Percentiles rank a stretch among this genome's conserved stretches.
These are phyloP conservation scores for Phoma sp. DNA, from an alignment of 2,329 filamentous ascomycete species.

Conservation along the genomic window DNA sequence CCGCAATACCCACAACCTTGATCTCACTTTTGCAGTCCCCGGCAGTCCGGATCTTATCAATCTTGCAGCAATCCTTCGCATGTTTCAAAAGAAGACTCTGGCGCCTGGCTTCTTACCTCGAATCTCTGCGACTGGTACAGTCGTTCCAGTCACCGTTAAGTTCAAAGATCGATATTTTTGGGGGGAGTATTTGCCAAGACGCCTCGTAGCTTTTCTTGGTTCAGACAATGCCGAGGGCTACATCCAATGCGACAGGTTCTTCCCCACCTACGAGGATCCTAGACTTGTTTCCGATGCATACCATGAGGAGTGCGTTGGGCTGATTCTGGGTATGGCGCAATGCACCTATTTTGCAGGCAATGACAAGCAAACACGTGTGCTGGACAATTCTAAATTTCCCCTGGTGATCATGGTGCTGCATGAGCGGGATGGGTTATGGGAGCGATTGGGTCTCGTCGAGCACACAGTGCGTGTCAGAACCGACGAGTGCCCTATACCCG, in stretches of 20 bases:
- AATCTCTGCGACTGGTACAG: background rate
- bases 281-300: background rate
- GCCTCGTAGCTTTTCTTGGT: background rate
- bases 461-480: background rate
- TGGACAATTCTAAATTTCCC: background rate
- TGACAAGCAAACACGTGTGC: background rate
- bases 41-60: background rate
- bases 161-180: background rate
- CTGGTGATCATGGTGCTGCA: background rate
- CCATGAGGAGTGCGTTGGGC: background rate
- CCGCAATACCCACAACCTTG: background rate
- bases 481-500: background rate
- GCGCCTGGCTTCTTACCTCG: background rate
- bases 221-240: background rate
- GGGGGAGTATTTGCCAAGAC: background rate
- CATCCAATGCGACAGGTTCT: background rate
- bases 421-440: background rate
- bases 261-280: background rate
- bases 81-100: background rate
- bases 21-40: background rate
- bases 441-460: background rate
- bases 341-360: background rate
- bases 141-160: background rate
- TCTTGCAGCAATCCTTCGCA: background rate
- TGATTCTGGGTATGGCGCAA: background rate